Base-by-base conservation (phyloP, 257 asterid species). In the Henckelia pumila region DNA sequence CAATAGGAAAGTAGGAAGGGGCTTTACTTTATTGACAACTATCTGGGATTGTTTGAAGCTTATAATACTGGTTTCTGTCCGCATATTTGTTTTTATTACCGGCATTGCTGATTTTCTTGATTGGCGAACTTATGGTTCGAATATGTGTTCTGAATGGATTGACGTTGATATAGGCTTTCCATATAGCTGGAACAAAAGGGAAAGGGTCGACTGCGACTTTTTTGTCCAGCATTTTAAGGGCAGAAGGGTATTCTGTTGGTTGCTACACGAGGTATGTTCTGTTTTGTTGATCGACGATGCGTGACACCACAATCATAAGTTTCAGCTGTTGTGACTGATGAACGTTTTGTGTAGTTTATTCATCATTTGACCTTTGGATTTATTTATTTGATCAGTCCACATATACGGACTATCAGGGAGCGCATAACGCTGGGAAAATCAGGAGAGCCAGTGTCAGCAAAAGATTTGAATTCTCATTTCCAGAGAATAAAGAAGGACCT, bases 111-210 rank as follows among this genome's bases (percentile, higher is more conserved):
- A 20, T 25, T 49, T 59, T 66, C 65, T 70, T 69, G 19, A 29
- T 11, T 4, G 16, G 71, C 28, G 22, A 29, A 29, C 58, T 67
- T 49, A 25, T 49, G 29, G 33, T 24, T 59, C 52, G 21, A 55
- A 63, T 55, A 56, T 29, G 35, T 56, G 32, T 21, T 70, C 63
- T 70, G 65, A 65, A 24, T 44, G 47, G 37, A 24, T 56, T 59
- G 67, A 40, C 33, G 22, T 64, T 70, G 76, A 52, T 74, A 33
- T 72, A 89, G 97, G 80, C 96, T 69, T 69, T 93, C 32, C 99
- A 93, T 73, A 83, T 93, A 33, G 95, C 97, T 77, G 97, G 97
- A 59, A 93, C 99, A 37, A 93, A 93, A 81, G 99, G 99, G 52
- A 93, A 93, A 82, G 99, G 97, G 69, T 93, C 99, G 11, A 88